Evolutionary conservation across 495 filamentous ascomycete genomes (phyloP), one percentile per base, ranked within the genome.

Genomic region (Penicillium longicatenatum): DNA sequence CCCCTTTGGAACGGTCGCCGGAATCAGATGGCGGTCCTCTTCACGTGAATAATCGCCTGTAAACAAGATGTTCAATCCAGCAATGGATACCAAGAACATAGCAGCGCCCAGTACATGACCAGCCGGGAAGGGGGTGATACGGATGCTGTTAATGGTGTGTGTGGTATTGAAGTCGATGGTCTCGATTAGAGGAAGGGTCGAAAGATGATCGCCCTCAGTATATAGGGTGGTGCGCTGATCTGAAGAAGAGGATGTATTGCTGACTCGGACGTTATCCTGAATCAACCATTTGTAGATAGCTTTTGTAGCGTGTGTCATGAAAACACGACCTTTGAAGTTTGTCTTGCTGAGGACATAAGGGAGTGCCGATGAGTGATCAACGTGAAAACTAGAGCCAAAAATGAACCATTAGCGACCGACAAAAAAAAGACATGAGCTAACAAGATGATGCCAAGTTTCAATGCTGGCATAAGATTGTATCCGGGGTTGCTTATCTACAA

Each of bases 221-320:
- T 97, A 98, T 42, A 97, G 84, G 2, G 88, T 86, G 0, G 89
- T 85, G 10, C 85, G 84, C 57, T 88, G 84, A 58, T 90, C 88
- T 1, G 90, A 88, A 16, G 83, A 84, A 16, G 82, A 84, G 0
- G 90, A 88, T 0, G 89, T 91, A 69, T 91, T 87, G 65, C 79
- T 83, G 33, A 98, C 92, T 57, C 94, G 87, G 26, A 98, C 89
- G 68, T 89, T 92, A 75, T 98, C 94, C 70, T 96, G 92, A 51
- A 98, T 96, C 33, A 98, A 82, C 92, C 93, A 97, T 79, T 97
- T 98, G 82, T 98, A 98, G 73, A 98, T 98, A 58, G 94, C 94
- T 74, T 97, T 97, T 22, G 94, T 98, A 6, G 94, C 90, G 76
- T 98, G 94, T 24, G 94, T 98, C 93, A 97, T 98, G 77, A 97